These are phyloP conservation scores for Colletotrichum simmondsii DNA, from an alignment of 2,329 filamentous ascomycete genomes.

Conservation along the genomic window DNA sequence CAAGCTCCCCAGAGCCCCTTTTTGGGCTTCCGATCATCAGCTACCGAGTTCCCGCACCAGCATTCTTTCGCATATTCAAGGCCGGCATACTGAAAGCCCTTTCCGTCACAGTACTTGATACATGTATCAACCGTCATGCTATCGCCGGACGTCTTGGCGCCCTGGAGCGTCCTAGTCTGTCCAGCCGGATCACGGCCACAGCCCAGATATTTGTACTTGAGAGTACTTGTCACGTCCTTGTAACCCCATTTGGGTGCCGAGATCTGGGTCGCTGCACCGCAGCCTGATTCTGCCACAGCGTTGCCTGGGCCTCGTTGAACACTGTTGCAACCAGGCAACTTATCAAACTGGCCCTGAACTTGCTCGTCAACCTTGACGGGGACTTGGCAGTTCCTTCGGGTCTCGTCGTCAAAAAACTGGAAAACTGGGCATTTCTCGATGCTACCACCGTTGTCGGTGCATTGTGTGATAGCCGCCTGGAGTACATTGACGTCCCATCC, in stretches of 20 bases:
- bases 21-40: constrained; percentile 41
- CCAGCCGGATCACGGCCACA: constrained; percentile 53
- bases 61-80: constrained; percentile 52
- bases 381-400: constrained; percentile 61
- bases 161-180: constrained; percentile 43
- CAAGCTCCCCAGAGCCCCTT: constrained; percentile 55
- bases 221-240: constrained; percentile 54
- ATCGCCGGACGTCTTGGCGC: constrained; percentile 40
- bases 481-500: constrained; percentile 76
- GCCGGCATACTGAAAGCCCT: constrained; percentile 45
- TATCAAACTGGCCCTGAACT: constrained; percentile 53
- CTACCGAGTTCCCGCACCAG: constrained; percentile 47
- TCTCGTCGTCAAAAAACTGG: constrained; percentile 50
- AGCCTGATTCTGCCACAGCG: constrained; percentile 36
- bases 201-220: constrained; percentile 62
- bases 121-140: constrained; percentile 48
- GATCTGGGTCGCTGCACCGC: constrained; percentile 50
- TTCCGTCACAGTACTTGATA: constrained; percentile 44
- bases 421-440: constrained; percentile 73
- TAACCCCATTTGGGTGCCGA: constrained; percentile 50
- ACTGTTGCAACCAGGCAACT: constrained; percentile 66
- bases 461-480: constrained; percentile 74
- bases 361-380: constrained; percentile 57
- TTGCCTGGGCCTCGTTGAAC: constrained; percentile 46
- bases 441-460: constrained; percentile 67